These are phyloP conservation scores for Friedmanniomyces simplex DNA, from an alignment of 495 filamentous ascomycete genomes.

Conservation along the genomic window DNA sequence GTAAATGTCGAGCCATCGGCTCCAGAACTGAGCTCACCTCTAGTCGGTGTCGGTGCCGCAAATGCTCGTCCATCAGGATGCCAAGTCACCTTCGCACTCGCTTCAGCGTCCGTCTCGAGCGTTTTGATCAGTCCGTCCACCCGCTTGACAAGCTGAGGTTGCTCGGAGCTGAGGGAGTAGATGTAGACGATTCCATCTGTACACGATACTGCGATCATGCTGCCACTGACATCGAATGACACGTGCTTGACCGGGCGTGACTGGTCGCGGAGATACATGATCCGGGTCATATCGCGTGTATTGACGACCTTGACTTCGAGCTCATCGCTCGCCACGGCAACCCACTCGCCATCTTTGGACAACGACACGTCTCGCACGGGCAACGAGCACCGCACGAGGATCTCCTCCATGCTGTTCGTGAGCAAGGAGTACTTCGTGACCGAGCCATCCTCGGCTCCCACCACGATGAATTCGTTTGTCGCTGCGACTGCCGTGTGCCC, in stretches of 20 bases:
- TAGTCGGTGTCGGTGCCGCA: slow-evolving; percentile 68
- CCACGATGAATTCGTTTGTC: slow-evolving; percentile 74
- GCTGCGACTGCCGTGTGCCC: slow-evolving; percentile 13
- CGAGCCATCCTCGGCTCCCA: slow-evolving; percentile 85
- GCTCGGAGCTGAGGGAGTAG: slow-evolving; percentile 71
- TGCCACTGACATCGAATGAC: slow-evolving; percentile 73
- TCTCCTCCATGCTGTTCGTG: slow-evolving; percentile 63
- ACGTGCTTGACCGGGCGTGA: slow-evolving; percentile 78
- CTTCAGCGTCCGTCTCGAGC: slow-evolving; percentile 67
- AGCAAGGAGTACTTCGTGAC: slow-evolving; percentile 76
- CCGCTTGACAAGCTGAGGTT: slow-evolving; percentile 68
- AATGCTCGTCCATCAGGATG: slow-evolving; percentile 93
- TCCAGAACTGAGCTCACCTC: slow-evolving; percentile 23
- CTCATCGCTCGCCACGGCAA: slow-evolving; percentile 94
- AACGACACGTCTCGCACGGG: slow-evolving; percentile 78
- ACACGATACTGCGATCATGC: slow-evolving; percentile 68
- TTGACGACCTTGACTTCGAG: slow-evolving; percentile 80
- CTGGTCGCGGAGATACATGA: slow-evolving; percentile 71
- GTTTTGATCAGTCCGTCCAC: slow-evolving; percentile 76
- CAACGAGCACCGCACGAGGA: slow-evolving; percentile 70
- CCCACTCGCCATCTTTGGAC: slow-evolving; percentile 76
- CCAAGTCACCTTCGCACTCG: slow-evolving; percentile 69
- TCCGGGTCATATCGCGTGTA: slow-evolving; percentile 59
- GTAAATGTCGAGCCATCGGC: not conserved
- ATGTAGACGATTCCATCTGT: slow-evolving; percentile 81